Conservation (phyloP, 768 basidiomycete species). For the Pseudohyphozyma bogoriensis region DNA sequence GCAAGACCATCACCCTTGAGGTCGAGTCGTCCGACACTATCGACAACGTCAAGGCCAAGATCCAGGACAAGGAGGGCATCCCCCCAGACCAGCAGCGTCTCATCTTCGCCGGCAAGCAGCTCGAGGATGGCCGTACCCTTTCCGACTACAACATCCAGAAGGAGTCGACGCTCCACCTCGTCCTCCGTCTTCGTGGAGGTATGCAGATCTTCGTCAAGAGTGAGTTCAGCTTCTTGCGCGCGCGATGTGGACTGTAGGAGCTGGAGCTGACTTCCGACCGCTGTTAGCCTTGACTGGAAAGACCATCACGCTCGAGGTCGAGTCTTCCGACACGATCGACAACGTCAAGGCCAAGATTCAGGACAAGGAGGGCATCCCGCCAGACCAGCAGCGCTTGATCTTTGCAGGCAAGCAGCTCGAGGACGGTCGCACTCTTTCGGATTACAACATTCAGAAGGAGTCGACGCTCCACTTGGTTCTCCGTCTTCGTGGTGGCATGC, state of each 20-base stretch:
- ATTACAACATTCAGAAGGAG: slow-evolving; percentile 73
- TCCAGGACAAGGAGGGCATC: slow-evolving; percentile 88
- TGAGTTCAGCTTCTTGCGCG: slow-evolving; percentile 35
- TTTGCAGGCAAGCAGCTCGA: slow-evolving; percentile 88
- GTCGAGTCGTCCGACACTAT: slow-evolving; percentile 89
- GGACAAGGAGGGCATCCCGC: slow-evolving; percentile 87
- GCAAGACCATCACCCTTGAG: slow-evolving; percentile 85
- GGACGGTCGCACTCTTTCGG: slow-evolving; percentile 80
- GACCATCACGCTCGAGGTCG: slow-evolving; percentile 89
- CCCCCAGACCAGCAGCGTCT: slow-evolving; percentile 84
- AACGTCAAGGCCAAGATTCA: slow-evolving; percentile 91
- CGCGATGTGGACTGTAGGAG: slow-evolving; percentile 50
- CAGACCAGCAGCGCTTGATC: slow-evolving; percentile 80
- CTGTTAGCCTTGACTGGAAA: slow-evolving; percentile 59
- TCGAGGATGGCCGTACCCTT: slow-evolving; percentile 81
- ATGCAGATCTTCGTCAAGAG: slow-evolving; percentile 86
- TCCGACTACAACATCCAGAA: slow-evolving; percentile 74
- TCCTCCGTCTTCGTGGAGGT: slow-evolving; percentile 85
- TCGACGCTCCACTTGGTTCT: slow-evolving; percentile 90
- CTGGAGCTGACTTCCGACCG: slow-evolving; percentile 47
- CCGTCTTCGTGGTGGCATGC: slow-evolving; percentile 90
- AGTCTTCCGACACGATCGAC: slow-evolving; percentile 85
- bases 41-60: slow-evolving; percentile 80
- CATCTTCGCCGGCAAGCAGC: slow-evolving; percentile 85
- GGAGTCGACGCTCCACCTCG: slow-evolving; percentile 92